Conservation (phyloP, 2,329 filamentous ascomycete species). For the Clarireedia sp. region DNA sequence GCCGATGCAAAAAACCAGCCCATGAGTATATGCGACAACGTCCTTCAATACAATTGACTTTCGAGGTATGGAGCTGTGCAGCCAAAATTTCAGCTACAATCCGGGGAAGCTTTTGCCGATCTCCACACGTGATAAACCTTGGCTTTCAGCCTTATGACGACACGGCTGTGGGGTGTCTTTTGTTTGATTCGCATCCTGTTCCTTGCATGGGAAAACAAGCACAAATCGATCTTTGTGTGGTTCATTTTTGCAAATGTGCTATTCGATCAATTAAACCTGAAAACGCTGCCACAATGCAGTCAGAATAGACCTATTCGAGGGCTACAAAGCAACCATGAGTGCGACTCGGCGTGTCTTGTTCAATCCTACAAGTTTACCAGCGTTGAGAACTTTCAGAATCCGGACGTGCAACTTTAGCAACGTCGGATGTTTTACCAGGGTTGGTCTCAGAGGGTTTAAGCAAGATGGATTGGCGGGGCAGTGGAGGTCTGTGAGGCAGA, state of each 20-base stretch:
- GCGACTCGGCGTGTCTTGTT: slow-evolving; percentile 25
- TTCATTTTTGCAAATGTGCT: too few relatives aligned
- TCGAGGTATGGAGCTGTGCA: slow-evolving; percentile 8
- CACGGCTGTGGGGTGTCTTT: slow-evolving; percentile 5
- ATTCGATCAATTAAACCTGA: too few relatives aligned
- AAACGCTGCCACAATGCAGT: too few relatives aligned
- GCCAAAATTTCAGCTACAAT: background rate
- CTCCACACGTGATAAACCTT: slow-evolving; percentile 4
- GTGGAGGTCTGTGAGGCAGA: slow-evolving; percentile 30
- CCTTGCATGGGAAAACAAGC: background rate
- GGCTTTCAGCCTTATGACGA: slow-evolving; percentile 15
- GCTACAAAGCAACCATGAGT: slow-evolving; percentile 17
- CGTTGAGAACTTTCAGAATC: slow-evolving; percentile 21
- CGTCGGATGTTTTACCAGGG: slow-evolving; percentile 13
- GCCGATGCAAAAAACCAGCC: slow-evolving; percentile 51
- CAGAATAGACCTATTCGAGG: too few relatives aligned
- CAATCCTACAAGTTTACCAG: slow-evolving; percentile 30
- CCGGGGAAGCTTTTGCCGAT: slow-evolving; percentile 1
- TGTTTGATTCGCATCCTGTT: background rate
- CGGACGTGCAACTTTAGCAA: slow-evolving; percentile 22
- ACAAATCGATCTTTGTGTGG: too few relatives aligned
- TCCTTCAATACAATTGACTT: slow-evolving; percentile 9
- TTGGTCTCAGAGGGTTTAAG: slow-evolving; percentile 7
- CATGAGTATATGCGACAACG: slow-evolving; percentile 32
- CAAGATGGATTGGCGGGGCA: slow-evolving; percentile 5